Evolutionary conservation across 306 rosid species (phyloP).

Genomic region (Abrus precatorius): DNA sequence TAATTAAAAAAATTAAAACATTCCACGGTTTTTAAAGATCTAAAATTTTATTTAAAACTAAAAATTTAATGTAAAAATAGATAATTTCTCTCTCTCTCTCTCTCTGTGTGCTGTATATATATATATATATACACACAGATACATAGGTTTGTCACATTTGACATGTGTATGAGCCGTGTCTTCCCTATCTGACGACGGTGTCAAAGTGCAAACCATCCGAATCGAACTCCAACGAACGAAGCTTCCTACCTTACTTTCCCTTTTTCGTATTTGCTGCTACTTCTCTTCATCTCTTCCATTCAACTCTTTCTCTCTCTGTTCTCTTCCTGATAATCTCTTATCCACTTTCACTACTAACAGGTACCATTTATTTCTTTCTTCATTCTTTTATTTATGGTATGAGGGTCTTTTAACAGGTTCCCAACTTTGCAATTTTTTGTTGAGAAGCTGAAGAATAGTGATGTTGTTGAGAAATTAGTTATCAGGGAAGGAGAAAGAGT

Average conservation of each 20-base stretch:
- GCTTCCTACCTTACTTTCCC: conserved; percentile 68
- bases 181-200: conserved; percentile 22
- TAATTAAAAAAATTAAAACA: too few species aligned
- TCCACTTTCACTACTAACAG: conserved; percentile 42
- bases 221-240: conserved; percentile 64
- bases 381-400: not conserved
- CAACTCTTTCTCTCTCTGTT: conserved; percentile 24
- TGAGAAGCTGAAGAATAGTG: conserved; percentile 24
- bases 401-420: conserved; percentile 14
- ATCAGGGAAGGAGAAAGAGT: not conserved
- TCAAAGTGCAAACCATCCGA: conserved; percentile 39
- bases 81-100: too few species aligned
- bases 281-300: conserved; percentile 41
- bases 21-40: too few species aligned
- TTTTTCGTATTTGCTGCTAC: conserved; percentile 36
- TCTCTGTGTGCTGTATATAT: too few species aligned
- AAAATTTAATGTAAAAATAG: too few species aligned
- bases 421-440: not conserved
- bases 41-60: too few species aligned
- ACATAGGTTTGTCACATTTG: not conserved
- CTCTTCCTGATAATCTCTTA: too few species aligned
- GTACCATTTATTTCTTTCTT: conserved; percentile 49
- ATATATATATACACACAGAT: not conserved
- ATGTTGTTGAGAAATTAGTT: not conserved
- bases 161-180: not conserved